Evolutionary conservation across 441 rosid species (phyloP).

Genomic region (Corymbia calophylla): DNA sequence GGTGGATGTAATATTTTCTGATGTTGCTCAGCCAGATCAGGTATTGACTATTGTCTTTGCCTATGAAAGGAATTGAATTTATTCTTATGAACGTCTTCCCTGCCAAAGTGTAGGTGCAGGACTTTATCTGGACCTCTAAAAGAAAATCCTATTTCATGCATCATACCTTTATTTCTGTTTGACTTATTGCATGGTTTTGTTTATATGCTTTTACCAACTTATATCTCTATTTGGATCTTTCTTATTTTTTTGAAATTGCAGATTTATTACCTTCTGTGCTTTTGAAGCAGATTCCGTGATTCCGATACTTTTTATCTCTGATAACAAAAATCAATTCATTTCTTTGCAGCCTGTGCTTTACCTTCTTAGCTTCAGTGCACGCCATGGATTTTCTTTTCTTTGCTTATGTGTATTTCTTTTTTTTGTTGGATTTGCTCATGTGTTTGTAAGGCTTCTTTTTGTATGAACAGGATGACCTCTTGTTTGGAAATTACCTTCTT

Average conservation of each 20-base stretch:
- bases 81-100: not conserved
- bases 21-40: slow-evolving; percentile 99
- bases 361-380: not conserved
- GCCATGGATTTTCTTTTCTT: not conserved
- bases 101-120: not conserved
- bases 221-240: not conserved
- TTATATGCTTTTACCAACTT: not conserved
- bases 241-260: not conserved
- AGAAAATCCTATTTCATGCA: not conserved
- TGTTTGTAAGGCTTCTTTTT: not conserved
- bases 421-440: not conserved
- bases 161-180: not conserved
- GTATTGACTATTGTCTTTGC: slow-evolving; percentile 17
- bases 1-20: slow-evolving; percentile 96
- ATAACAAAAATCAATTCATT: not conserved
- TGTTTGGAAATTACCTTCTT: not conserved
- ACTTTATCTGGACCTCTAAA: not conserved
- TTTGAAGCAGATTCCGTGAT: not conserved
- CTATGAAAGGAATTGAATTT: not conserved
- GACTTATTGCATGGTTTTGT: not conserved
- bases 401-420: not conserved
- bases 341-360: not conserved
- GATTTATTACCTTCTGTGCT: not conserved
- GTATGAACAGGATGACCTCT: not conserved
- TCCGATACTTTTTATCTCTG: not conserved